Evolutionary conservation across 192 early-diverging fungal genomes (phyloP).

Genomic region (Chytriomyces confervae): DNA sequence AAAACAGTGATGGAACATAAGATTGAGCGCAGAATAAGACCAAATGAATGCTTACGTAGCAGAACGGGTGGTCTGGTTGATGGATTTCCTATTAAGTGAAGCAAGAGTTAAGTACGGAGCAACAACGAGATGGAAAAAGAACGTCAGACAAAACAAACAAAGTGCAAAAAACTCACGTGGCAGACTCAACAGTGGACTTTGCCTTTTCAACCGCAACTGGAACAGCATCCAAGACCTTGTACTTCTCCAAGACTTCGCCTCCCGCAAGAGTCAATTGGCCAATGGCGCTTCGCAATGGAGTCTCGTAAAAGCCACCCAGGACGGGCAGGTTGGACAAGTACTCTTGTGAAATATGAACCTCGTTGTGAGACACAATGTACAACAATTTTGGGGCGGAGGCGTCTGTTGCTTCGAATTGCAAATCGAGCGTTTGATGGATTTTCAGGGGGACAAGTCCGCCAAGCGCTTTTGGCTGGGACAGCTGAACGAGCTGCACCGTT

Average conservation of each 20-base stretch:
- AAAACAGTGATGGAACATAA: not conserved
- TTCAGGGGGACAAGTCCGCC: constrained; percentile 54
- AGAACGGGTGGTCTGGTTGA: not conserved
- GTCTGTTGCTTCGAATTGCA: constrained; percentile 52
- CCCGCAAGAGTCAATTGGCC: constrained; percentile 52
- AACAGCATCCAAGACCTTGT: constrained; percentile 51
- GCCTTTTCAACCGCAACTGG: constrained; percentile 48
- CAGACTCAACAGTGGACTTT: constrained; percentile 36
- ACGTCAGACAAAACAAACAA: not conserved
- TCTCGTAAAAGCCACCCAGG: constrained; percentile 51
- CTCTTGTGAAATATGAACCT: constrained; percentile 51
- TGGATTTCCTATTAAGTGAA: not conserved
- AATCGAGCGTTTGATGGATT: constrained; percentile 50
- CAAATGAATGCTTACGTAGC: not conserved
- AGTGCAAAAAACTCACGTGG: constrained; percentile 29
- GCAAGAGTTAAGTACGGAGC: too few species aligned
- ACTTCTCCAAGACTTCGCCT: constrained; percentile 49
- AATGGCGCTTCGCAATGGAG: constrained; percentile 44
- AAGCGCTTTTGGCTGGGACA: constrained; percentile 49
- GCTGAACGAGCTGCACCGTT: constrained; percentile 36
- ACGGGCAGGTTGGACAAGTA: constrained; percentile 52
- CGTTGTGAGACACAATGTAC: constrained; percentile 49
- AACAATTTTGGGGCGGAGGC: constrained; percentile 30
- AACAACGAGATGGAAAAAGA: too few species aligned
- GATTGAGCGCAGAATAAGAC: not conserved